Evolutionary conservation across 1,139 yeast genomes (phyloP).

Genomic region (Debaryomyces robertsiae): DNA sequence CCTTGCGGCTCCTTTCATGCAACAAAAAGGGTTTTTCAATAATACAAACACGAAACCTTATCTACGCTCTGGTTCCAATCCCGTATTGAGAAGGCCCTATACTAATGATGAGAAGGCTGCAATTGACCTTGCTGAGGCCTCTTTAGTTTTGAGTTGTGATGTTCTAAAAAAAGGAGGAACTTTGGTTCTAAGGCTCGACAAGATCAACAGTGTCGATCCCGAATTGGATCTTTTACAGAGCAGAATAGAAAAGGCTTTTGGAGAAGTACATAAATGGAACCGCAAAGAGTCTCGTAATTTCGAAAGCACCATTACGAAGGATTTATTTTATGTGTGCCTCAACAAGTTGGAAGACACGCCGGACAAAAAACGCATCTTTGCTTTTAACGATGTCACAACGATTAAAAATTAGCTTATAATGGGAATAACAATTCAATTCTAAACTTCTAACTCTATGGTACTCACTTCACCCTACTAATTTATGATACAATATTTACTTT

Average conservation of each 20-base stretch:
- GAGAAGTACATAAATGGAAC: constrained; percentile 42
- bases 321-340: constrained; percentile 70
- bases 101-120: constrained; percentile 31
- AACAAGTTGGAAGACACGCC: constrained; percentile 44
- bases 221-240: constrained; percentile 63
- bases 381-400: constrained; percentile 8
- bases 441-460: too few species aligned
- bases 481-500: constrained; percentile 3
- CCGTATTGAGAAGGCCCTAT: constrained; percentile 29
- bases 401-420: neutral
- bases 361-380: constrained; percentile 52
- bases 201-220: constrained; percentile 50
- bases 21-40: constrained; percentile 63
- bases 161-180: constrained; percentile 68
- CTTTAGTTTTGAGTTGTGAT: constrained; percentile 72
- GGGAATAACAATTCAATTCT: neutral
- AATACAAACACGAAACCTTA: constrained; percentile 80
- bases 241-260: constrained; percentile 61
- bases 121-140: constrained; percentile 86
- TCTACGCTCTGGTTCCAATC: constrained; percentile 30
- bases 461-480: too few species aligned
- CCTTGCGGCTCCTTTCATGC: constrained; percentile 77
- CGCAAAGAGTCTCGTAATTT: constrained; percentile 28
- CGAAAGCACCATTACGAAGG: constrained; percentile 62
- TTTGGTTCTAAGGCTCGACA: constrained; percentile 71